phyloP scores from a whole-genome alignment of 495 filamentous ascomycete genomes.

The Eremomyces bilateralis region DNA sequence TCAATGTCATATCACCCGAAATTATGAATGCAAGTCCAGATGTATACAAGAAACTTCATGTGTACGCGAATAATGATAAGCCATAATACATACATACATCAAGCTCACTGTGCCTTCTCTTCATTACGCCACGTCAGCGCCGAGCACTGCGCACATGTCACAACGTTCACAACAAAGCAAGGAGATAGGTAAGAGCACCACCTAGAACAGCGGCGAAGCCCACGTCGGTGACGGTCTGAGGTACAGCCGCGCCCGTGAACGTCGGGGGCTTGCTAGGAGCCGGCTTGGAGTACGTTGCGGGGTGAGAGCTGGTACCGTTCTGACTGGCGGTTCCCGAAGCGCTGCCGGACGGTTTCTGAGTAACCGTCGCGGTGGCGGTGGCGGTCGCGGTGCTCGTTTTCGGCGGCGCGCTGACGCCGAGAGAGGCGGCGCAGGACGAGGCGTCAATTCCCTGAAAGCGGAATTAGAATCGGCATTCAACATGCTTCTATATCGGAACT shows the following conservation, averaged over 20 bases:
- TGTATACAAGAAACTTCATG: too few relatives aligned
- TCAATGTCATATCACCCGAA: too few relatives aligned
- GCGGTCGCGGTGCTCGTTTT: background rate
- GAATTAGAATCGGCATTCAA: background rate
- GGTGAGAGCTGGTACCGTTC: background rate
- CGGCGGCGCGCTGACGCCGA: constrained; percentile 1
- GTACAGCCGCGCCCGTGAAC: background rate
- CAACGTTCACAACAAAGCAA: too few relatives aligned
- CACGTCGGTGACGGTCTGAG: background rate
- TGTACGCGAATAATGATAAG: too few relatives aligned
- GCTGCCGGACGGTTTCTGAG: background rate
- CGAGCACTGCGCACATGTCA: too few relatives aligned
- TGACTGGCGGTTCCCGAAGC: background rate
- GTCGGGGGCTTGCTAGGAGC: background rate
- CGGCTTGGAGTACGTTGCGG: background rate
- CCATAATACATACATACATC: too few relatives aligned
- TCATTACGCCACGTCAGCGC: too few relatives aligned
- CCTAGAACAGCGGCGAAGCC: background rate
- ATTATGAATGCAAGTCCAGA: too few relatives aligned
- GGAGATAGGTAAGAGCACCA: too few relatives aligned
- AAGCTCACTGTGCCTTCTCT: too few relatives aligned
- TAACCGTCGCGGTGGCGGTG: background rate
- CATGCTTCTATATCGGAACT: background rate
- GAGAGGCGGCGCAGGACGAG: constrained; percentile 3
- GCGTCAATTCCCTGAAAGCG: constrained; percentile 1